Conservation (phyloP, 2,329 filamentous ascomycete genomes). For the Aspergillus sergii region DNA sequence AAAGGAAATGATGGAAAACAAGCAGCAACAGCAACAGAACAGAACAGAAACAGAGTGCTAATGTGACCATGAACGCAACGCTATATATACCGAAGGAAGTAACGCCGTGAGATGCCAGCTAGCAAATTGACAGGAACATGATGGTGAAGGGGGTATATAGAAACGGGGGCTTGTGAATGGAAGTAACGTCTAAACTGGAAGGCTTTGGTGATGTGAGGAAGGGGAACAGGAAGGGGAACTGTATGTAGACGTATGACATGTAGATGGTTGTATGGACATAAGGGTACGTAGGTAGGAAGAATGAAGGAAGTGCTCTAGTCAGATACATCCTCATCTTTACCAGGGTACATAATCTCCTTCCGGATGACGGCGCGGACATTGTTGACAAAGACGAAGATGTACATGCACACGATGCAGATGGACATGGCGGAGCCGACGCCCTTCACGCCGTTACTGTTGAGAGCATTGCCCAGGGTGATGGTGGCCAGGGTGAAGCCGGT, state of each 20-base stretch:
- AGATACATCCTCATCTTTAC: conserved; percentile 60
- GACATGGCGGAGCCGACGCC: conserved; percentile 61
- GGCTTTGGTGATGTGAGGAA: neutral
- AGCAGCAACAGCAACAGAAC: neutral
- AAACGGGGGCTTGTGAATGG: neutral
- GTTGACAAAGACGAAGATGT: conserved; percentile 55
- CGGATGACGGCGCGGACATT: conserved; percentile 55
- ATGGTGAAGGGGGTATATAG: conserved; percentile 1
- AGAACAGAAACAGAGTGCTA: neutral
- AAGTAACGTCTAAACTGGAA: neutral
- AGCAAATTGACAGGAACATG: neutral
- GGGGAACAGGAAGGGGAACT: neutral
- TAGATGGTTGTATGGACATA: neutral
- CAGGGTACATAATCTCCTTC: conserved; percentile 60
- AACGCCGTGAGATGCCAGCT: neutral
- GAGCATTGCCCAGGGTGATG: conserved; percentile 58
- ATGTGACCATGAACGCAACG: neutral
- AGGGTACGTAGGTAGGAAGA: neutral
- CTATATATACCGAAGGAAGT: neutral
- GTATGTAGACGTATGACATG: neutral
- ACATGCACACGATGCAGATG: conserved; percentile 57
- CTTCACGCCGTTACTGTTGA: conserved; percentile 56
- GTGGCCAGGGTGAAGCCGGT: conserved; percentile 64
- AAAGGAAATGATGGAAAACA: neutral
- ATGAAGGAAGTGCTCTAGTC: conserved; percentile 22